These are phyloP conservation scores for Geopyxis carbonaria DNA, from an alignment of 495 filamentous ascomycete species.

Conservation along the genomic window DNA sequence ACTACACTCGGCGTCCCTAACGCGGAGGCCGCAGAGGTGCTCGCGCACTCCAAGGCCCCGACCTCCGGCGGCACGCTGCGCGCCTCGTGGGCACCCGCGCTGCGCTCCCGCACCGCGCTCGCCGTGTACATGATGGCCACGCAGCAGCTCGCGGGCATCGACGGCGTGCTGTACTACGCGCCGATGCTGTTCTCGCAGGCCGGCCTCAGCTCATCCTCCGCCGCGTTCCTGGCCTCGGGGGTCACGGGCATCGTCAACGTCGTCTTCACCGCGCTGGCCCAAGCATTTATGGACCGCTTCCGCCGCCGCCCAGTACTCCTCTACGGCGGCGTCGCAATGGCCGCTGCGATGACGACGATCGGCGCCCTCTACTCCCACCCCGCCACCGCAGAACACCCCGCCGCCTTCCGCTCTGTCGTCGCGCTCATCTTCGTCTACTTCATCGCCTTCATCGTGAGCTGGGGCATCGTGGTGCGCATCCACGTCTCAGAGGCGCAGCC, in stretches of 20 bases:
- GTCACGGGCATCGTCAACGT: constrained; percentile 36
- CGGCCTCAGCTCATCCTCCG: constrained; percentile 28
- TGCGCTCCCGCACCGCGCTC: constrained; percentile 28
- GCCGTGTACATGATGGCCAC: constrained; percentile 35
- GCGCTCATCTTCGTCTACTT: constrained; percentile 28
- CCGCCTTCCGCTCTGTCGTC: constrained; percentile 7
- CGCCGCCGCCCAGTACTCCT: constrained; percentile 41
- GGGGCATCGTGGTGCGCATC: constrained; percentile 33
- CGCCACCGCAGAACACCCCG: constrained; percentile 6
- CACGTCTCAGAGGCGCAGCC: constrained; percentile 29
- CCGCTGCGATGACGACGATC: constrained; percentile 33
- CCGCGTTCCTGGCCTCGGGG: constrained; percentile 37
- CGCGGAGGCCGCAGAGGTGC: constrained; percentile 35
- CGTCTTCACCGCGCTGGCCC: constrained; percentile 31
- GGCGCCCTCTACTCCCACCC: constrained; percentile 25
- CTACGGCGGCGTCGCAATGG: constrained; percentile 37
- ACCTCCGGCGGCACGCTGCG: constrained; percentile 5
- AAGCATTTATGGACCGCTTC: constrained; percentile 13
- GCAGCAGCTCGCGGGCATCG: constrained; percentile 36
- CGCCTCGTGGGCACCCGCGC: constrained; percentile 6
- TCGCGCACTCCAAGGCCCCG: constrained; percentile 5
- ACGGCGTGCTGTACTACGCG: constrained; percentile 37
- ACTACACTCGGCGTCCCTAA: constrained; percentile 33
- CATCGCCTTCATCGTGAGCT: constrained; percentile 30
- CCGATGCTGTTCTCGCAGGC: constrained; percentile 37